These are phyloP conservation scores for Aspergillus intermedius DNA, from an alignment of 2,329 filamentous ascomycete genomes.

Conservation along the genomic window DNA sequence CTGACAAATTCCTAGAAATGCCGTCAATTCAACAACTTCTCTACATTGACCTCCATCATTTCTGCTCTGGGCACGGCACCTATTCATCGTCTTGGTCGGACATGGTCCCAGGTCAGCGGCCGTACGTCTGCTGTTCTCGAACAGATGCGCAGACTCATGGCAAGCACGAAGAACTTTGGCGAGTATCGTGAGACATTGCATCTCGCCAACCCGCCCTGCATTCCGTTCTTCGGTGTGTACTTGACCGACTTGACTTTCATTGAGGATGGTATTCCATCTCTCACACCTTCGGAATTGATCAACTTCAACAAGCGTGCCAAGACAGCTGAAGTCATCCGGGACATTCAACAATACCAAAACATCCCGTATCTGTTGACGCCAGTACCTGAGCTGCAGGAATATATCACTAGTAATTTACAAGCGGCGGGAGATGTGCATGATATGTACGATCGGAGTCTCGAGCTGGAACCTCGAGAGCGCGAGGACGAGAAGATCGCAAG, in stretches of 20 bases:
- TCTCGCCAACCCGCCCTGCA: constrained; percentile 89
- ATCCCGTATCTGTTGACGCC: constrained; percentile 89
- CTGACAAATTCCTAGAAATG: constrained; percentile 63
- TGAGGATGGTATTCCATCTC: constrained; percentile 92
- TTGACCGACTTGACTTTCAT: constrained; percentile 97
- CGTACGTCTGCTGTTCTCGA: constrained; percentile 75
- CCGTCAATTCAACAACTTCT: constrained; percentile 89
- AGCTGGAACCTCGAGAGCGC: constrained; percentile 87
- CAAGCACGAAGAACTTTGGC: constrained; percentile 94
- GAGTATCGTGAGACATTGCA: constrained; percentile 93
- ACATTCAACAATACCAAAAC: constrained; percentile 98
- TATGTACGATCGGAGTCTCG: constrained; percentile 97
- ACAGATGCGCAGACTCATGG: constrained; percentile 90
- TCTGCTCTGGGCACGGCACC: constrained; percentile 91
- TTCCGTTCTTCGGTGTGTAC: constrained; percentile 97
- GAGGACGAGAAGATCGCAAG: constrained; percentile 99
- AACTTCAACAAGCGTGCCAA: constrained; percentile 98
- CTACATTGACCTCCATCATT: constrained; percentile 93
- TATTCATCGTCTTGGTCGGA: constrained; percentile 86
- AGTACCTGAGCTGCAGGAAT: constrained; percentile 88
- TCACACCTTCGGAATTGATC: constrained; percentile 93
- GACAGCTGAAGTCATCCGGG: constrained; percentile 94
- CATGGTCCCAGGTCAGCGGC: constrained; percentile 88
- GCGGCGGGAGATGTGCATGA: constrained; percentile 93
- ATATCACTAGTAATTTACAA: constrained; percentile 94